Conservation (phyloP, 1,284 basidiomycete genomes). For the Omphalotus olearius region DNA sequence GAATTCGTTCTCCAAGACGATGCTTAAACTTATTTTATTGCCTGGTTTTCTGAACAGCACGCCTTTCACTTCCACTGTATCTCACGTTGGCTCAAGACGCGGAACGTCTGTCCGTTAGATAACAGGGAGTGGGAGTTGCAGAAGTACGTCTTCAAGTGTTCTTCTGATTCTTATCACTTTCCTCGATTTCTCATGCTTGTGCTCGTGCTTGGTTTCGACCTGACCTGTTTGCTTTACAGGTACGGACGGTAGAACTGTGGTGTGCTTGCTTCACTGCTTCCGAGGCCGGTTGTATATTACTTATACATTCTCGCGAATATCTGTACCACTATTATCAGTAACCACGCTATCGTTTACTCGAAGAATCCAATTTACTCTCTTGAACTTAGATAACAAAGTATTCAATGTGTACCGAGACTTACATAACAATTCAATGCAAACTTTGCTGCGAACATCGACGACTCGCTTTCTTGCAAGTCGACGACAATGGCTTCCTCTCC, state of each 20-base stretch:
- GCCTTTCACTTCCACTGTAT: constrained; percentile 99
- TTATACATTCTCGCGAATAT: too few species aligned
- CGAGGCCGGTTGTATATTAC: too few species aligned
- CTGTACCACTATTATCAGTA: too few species aligned
- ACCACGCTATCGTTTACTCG: too few species aligned
- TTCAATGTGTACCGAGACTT: too few species aligned
- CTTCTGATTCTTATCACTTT: not conserved
- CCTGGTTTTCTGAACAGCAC: constrained; percentile 56
- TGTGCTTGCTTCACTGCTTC: too few species aligned
- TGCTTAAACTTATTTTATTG: not conserved
- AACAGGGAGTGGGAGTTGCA: constrained; percentile 96
- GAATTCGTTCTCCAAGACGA: too few species aligned
- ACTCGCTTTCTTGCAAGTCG: too few species aligned
- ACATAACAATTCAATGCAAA: too few species aligned
- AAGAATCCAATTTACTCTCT: too few species aligned
- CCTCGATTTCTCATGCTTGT: not conserved
- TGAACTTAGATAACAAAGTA: too few species aligned
- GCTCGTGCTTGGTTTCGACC: not conserved
- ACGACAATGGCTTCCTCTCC: not conserved
- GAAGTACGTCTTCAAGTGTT: constrained; percentile 59
- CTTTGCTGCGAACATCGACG: too few species aligned
- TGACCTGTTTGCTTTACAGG: not conserved
- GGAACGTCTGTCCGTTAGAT: constrained; percentile 97
- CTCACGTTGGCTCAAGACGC: constrained; percentile 98
- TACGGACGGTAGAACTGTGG: not conserved